Base-by-base conservation (phyloP, 192 early-diverging fungal species). In the Jimgerdemannia flammicorona region DNA sequence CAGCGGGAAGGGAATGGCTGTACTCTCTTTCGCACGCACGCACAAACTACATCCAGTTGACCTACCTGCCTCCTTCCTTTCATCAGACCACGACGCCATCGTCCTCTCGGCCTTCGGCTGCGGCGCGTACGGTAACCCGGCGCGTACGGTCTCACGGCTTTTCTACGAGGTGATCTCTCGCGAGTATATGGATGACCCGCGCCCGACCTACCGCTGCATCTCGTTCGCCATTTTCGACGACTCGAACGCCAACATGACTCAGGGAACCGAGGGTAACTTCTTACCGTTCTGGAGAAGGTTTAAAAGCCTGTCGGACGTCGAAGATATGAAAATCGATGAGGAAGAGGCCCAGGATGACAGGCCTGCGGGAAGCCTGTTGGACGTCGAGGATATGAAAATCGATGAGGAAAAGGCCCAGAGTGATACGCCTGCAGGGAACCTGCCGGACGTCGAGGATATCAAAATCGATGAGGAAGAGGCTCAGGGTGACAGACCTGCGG, bases 81-180 rank as follows among this genome's bases (percentile, higher is more conserved):
- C 44, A 54, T 43, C 69, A 84, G 83, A 80, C 29, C 83, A 84
- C 40, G 80, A 84, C 40, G 76, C 81, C 0, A 84, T 84, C 63
- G 83, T 84, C 3, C 54, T 84, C 7, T 79, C 77, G 7, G 83
- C 83, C 19, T 84, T 84, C 44, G 83, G 83, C 20, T 84, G 83
- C 29, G 83, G 83, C 11, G 78, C 80, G 11, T 63, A 82, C 19
- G 70, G 72, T 42, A 84, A 84, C 43, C 83, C 83, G 54, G 76
- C 83, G 14, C 72, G 75, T 29, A 79, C 80, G 3, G 43, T 80
- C 3, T 80, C 83, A 4, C 71, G 18, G 70, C 75, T 84, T 66
- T 84, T 84, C 72, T 79, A 82, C 68, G 78, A 84, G 43, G 73
- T 84, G 41, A 84, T 84, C 74, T 42, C 49, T 4, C 69, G 77